Evolutionary conservation across 345 rosid species (phyloP).

Genomic region (Moricandia moricandioides): DNA sequence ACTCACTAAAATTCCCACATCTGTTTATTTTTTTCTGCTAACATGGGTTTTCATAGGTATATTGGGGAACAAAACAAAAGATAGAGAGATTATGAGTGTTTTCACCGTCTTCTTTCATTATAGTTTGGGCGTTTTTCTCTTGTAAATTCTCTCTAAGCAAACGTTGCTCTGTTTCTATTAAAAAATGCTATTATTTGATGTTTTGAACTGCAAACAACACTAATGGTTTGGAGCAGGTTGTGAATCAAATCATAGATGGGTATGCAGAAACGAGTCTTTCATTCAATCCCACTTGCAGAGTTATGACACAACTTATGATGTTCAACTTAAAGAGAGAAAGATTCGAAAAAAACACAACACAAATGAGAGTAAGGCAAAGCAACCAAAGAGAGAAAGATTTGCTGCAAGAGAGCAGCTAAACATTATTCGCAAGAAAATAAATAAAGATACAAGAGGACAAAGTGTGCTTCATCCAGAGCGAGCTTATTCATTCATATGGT

Average conservation of each 20-base stretch:
- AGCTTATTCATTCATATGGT: constrained; percentile 33
- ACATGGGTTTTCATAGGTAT: not conserved
- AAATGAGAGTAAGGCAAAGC: constrained; percentile 3
- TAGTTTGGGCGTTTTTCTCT: not conserved
- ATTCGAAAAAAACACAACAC: constrained; percentile 5
- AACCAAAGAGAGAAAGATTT: not conserved
- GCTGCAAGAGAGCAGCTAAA: constrained; percentile 24
- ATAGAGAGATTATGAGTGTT: not conserved
- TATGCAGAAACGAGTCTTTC: not conserved
- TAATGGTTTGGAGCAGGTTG: not conserved
- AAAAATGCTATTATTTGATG: not conserved
- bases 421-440: not conserved
- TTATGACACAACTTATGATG: constrained; percentile 5
- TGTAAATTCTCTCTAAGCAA: not conserved
- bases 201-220: not conserved
- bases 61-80: not conserved
- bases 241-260: not conserved
- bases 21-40: too few relatives aligned
- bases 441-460: not conserved
- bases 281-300: not conserved
- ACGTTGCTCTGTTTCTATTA: not conserved
- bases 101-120: not conserved
- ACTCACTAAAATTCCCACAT: too few relatives aligned
- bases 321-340: constrained; percentile 11
- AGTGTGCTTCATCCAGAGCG: constrained; percentile 27